phyloP scores from a whole-genome alignment of 176 grass and related monocot species.

The Carex pumila region DNA sequence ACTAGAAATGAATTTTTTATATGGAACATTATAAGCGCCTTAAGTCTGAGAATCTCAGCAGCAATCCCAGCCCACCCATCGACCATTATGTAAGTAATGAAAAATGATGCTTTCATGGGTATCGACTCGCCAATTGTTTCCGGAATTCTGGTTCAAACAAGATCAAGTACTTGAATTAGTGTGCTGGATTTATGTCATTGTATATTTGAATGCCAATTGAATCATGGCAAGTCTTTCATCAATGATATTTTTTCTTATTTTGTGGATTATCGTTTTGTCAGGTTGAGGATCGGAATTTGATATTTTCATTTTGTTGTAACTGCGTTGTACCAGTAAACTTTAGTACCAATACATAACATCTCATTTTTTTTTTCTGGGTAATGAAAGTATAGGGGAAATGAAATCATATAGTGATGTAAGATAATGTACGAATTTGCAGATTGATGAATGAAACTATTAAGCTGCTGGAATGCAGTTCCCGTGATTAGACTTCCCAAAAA shows the following conservation, averaged over 20 bases:
- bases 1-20: conserved; percentile 86
- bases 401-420: neutral
- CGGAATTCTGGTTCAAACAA: conserved; percentile 51
- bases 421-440: conserved; percentile 64
- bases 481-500: conserved; percentile 90
- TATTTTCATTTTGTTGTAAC: neutral
- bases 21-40: conserved; percentile 72
- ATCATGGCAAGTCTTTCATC: neutral
- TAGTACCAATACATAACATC: neutral
- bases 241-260: neutral
- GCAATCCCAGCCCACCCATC: conserved; percentile 92
- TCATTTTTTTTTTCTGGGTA: neutral
- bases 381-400: neutral
- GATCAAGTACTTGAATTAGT: conserved; percentile 17
- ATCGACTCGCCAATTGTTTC: conserved; percentile 82
- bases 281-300: neutral
- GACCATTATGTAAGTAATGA: conserved; percentile 92
- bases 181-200: neutral
- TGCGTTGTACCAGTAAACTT: neutral
- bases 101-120: conserved; percentile 98
- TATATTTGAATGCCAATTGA: neutral
- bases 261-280: neutral
- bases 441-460: conserved; percentile 71
- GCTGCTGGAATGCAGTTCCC: conserved; percentile 95
- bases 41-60: conserved; percentile 83